Base-by-base conservation (phyloP, 1,139 yeast genomes). In the Diutina neorugosa region DNA sequence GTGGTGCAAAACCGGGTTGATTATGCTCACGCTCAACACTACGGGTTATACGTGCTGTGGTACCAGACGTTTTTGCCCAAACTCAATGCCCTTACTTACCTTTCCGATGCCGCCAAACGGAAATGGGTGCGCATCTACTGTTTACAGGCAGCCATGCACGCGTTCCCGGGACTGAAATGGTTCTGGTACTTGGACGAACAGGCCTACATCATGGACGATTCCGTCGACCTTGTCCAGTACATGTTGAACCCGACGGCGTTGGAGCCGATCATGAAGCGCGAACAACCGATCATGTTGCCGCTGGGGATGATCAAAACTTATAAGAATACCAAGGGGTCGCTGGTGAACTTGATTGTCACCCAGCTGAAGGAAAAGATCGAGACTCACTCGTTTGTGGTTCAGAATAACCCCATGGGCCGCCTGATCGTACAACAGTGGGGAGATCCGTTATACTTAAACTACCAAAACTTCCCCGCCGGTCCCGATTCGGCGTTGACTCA, bases 151-250 rank as follows among this genome's bases (percentile, higher is more conserved):
- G 96, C 96, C 8, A 80, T 88, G 83, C 80, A 80, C 65, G 91
- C 95, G 0, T 87, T 88, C 69, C 96, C 96, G 1, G 70, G 82
- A 48, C 84, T 96, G 7, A 80, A 86, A 62, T 85, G 88, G 76
- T 84, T 88, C 61, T 86, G 96, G 90, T 90, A 82, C 62, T 64
- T 90, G 51, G 96, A 86, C 63, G 84, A 88, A 62, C 83, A 83
- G 60, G 79, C 88, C 0, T 65, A 86, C 54, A 80, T 90, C 54
- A 82, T 84, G 86, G 78, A 86, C 55, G 69, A 78, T 55, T 76
- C 78, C 52, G 71, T 81, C 44, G 78, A 84, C 56, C 61, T 89
- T 47, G 69, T 77, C 43, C 73, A 80, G 41, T 79, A 82, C 57
- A 64, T 89, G 52, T 68, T 88, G 54, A 71, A 75, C 25, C 80